Evolutionary conservation across 495 filamentous ascomycete species (phyloP).

Genomic region (Talaromyces nanjingensis): DNA sequence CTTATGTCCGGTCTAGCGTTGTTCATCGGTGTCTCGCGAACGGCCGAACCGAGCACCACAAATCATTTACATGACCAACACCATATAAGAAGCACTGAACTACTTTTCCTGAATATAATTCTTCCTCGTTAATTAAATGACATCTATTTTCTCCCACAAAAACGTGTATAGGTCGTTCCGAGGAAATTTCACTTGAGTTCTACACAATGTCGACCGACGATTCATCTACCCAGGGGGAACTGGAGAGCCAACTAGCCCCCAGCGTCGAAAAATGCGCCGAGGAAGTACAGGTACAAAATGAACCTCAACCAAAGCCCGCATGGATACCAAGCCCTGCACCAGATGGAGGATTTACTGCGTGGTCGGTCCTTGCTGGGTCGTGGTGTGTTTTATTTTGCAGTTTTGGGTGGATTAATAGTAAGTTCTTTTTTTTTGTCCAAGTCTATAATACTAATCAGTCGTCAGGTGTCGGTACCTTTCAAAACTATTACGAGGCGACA

Average conservation of each 20-base stretch:
- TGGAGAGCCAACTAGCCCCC: neutral
- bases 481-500: constrained; percentile 37
- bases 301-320: neutral
- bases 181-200: neutral
- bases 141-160: neutral
- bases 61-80: neutral
- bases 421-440: neutral
- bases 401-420: constrained; percentile 43
- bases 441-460: neutral
- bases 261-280: neutral
- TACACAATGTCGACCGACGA: neutral
- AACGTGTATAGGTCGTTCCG: neutral
- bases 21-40: neutral
- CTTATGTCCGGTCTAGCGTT: neutral
- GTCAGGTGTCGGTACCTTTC: constrained; percentile 35
- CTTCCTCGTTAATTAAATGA: neutral
- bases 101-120: neutral
- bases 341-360: constrained; percentile 33
- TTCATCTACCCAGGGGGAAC: neutral
- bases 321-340: constrained; percentile 13
- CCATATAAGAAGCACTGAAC: neutral
- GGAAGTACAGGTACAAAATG: neutral
- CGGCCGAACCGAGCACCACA: neutral
- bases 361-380: constrained; percentile 33
- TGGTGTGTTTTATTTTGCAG: constrained; percentile 32